Conservation (phyloP, 2,329 filamentous ascomycete species). For the Phoma sp. region DNA sequence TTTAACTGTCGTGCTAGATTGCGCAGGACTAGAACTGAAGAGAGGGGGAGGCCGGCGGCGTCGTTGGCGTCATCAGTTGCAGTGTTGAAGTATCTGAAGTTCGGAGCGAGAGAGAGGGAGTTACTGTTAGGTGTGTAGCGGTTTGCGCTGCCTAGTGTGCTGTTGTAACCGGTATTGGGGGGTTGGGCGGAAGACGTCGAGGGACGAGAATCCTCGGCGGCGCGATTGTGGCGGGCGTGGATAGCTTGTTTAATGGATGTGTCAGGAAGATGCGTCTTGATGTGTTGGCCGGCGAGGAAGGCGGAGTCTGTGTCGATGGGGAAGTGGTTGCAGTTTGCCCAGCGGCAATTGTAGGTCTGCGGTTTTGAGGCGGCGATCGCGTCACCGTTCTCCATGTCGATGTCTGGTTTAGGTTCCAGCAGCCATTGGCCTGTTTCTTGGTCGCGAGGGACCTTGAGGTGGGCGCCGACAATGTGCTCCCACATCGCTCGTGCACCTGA, state of each 20-base stretch:
- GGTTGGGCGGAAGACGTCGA: slow-evolving; percentile 39
- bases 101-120: slow-evolving; percentile 21
- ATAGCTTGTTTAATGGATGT: slow-evolving; percentile 47
- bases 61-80: slow-evolving; percentile 60
- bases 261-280: slow-evolving; percentile 72
- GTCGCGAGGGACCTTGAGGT: slow-evolving; percentile 66
- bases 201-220: slow-evolving; percentile 43
- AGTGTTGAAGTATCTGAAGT: slow-evolving; percentile 55
- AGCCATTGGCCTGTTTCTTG: slow-evolving; percentile 61
- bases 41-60: slow-evolving; percentile 79
- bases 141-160: not conserved
- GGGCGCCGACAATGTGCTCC: slow-evolving; percentile 71
- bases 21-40: slow-evolving; percentile 76
- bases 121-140: slow-evolving; percentile 17
- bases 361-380: slow-evolving; percentile 55
- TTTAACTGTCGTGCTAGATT: slow-evolving; percentile 69
- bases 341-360: slow-evolving; percentile 66
- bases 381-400: slow-evolving; percentile 50
- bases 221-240: slow-evolving; percentile 58
- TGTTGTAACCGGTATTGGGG: slow-evolving; percentile 13
- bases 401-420: slow-evolving; percentile 47
- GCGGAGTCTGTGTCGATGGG: slow-evolving; percentile 42
- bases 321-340: slow-evolving; percentile 71
- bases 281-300: slow-evolving; percentile 66
- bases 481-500: slow-evolving; percentile 71